These are phyloP conservation scores for Monosporascus sp. DNA, from an alignment of 2,329 filamentous ascomycete species.

Conservation along the genomic window DNA sequence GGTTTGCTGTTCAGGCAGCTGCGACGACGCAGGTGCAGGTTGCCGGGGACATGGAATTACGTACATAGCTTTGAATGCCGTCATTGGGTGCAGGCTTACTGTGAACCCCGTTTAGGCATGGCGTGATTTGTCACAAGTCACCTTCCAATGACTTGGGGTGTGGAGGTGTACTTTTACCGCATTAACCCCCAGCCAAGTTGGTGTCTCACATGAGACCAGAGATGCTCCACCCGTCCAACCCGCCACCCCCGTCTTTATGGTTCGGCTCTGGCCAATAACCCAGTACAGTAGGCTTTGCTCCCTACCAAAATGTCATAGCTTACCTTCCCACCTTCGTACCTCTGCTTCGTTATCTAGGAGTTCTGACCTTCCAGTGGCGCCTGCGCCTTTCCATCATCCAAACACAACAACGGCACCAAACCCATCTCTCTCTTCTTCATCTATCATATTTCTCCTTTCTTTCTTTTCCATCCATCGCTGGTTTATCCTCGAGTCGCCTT, in stretches of 20 bases:
- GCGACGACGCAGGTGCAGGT: not conserved
- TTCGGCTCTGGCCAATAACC: not conserved
- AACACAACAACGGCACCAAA: conserved; percentile 6
- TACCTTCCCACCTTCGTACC: not conserved
- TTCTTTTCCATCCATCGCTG: conserved; percentile 6
- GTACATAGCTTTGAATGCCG: not conserved
- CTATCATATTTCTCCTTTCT: conserved; percentile 7
- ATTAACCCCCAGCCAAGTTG: not conserved
- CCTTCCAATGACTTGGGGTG: not conserved
- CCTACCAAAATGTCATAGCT: not conserved
- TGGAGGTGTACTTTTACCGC: not conserved
- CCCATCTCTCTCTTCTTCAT: conserved; percentile 2
- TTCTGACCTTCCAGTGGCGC: not conserved
- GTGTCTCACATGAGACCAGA: not conserved
- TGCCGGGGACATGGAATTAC: not conserved
- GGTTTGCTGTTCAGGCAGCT: not conserved
- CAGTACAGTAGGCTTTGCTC: not conserved
- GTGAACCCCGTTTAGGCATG: not conserved
- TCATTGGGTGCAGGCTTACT: no score
- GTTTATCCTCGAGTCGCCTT: not conserved
- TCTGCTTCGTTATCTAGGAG: not conserved
- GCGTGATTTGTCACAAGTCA: not conserved
- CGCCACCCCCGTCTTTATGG: no score
- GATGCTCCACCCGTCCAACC: no score
- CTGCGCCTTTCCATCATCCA: not conserved